Evolutionary conservation across 352 stramenopile species (phyloP).

Genomic region (Phytophthora ohioensis): DNA sequence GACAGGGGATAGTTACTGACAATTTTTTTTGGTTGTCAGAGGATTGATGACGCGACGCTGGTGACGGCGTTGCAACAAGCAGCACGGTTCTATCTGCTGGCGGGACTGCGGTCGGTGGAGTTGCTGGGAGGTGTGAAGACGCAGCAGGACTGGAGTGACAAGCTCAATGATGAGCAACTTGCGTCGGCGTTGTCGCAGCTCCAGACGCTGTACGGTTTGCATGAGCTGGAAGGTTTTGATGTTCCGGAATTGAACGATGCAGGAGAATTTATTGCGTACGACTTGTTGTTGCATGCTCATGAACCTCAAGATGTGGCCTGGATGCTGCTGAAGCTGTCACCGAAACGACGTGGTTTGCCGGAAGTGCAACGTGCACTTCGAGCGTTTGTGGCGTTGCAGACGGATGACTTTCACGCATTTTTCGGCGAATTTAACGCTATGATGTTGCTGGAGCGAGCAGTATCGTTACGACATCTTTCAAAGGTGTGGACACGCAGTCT

Average conservation of each 20-base stretch:
- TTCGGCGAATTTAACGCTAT: conserved; percentile 33
- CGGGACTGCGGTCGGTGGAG: conserved; percentile 48
- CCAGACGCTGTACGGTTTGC: conserved; percentile 45
- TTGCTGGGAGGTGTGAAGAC: conserved; percentile 33
- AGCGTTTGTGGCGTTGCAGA: conserved; percentile 67
- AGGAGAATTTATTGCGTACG: conserved; percentile 62
- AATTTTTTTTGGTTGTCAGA: conserved; percentile 28
- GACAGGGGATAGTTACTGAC: conserved; percentile 12
- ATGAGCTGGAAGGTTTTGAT: conserved; percentile 21
- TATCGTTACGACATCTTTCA: conserved; percentile 50
- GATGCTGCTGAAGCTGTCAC: conserved; percentile 47
- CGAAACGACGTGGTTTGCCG: conserved; percentile 18
- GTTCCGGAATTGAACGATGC: conserved; percentile 25
- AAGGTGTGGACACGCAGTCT: conserved; percentile 48
- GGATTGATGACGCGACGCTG: conserved; percentile 43
- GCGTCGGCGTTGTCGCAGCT: conserved; percentile 67
- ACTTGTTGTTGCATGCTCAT: conserved; percentile 67
- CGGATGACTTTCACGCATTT: conserved; percentile 52
- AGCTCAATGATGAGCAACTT: conserved; percentile 76
- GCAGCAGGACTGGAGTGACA: conserved; percentile 66
- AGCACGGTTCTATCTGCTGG: conserved; percentile 67
- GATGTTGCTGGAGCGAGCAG: conserved; percentile 52
- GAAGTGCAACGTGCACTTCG: conserved; percentile 49
- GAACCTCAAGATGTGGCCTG: conserved; percentile 53
- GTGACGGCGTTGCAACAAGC: conserved; percentile 56